These are phyloP conservation scores for Melampsora allii-populina DNA, from an alignment of 1,284 basidiomycete species.

Conservation along the genomic window DNA sequence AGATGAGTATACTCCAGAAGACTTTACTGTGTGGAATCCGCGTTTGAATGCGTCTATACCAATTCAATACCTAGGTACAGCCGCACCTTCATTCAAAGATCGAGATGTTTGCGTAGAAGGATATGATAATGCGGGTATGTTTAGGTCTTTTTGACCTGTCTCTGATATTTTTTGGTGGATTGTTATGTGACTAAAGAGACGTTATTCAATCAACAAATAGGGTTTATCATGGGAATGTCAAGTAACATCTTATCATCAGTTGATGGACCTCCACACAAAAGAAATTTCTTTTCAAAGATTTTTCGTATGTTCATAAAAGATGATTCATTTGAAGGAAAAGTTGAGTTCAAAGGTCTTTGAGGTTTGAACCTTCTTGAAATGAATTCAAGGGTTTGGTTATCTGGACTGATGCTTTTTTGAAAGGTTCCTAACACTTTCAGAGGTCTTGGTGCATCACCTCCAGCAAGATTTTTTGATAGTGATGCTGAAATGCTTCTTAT, in stretches of 20 bases:
- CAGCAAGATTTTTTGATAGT: conserved; percentile 15
- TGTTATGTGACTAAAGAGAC: no score
- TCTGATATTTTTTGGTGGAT: no score
- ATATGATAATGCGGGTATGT: conserved; percentile 6
- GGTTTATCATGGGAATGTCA: conserved; percentile 40
- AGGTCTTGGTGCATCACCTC: conserved; percentile 8
- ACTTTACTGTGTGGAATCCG: conserved; percentile 35
- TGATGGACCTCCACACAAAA: conserved; percentile 11
- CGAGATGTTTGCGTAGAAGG: not conserved
- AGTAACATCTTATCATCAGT: conserved; percentile 26
- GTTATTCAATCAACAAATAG: not conserved
- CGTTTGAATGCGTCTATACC: conserved; percentile 27
- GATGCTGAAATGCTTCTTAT: conserved; percentile 16
- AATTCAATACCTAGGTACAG: conserved; percentile 17
- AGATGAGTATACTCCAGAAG: conserved; percentile 38
- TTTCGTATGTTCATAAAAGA: conserved; percentile 18
- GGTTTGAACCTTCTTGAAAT: no score
- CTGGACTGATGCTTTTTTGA: no score
- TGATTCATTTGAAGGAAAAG: conserved; percentile 42
- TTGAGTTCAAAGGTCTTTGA: not conserved
- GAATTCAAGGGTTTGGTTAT: no score
- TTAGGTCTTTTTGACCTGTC: not conserved
- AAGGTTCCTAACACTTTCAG: conserved; percentile 25
- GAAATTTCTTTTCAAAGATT: conserved; percentile 5
- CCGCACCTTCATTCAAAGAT: not conserved